Evolutionary conservation across 495 filamentous ascomycete genomes (phyloP).

Genomic region (Jackrogersella multiformis): DNA sequence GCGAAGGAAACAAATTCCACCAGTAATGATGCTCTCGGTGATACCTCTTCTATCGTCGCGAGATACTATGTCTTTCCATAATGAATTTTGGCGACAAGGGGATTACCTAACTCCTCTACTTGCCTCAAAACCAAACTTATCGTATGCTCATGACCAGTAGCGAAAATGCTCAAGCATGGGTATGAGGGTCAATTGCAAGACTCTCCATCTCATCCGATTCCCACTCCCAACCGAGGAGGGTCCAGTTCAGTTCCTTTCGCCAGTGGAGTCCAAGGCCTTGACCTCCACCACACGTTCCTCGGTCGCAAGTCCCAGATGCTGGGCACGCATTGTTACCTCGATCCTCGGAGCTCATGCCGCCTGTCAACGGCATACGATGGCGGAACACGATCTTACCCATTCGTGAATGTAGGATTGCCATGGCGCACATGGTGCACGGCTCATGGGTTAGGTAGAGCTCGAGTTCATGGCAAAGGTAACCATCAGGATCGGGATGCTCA

Average conservation of each 20-base stretch:
- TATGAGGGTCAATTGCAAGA: conserved; percentile 48
- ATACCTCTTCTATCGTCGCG: neutral
- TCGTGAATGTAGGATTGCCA: conserved; percentile 92
- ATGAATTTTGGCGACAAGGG: conserved; percentile 46
- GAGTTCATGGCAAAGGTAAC: conserved; percentile 93
- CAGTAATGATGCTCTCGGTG: conserved; percentile 4
- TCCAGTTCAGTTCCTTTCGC: conserved; percentile 95
- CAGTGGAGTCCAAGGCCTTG: conserved; percentile 87
- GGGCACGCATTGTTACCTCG: conserved; percentile 48
- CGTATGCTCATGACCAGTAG: conserved; percentile 7
- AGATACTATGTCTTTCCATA: conserved; percentile 24
- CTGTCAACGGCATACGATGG: conserved; percentile 67
- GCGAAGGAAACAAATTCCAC: conserved; percentile 4
- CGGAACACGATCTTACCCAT: conserved; percentile 86
- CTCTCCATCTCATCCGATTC: conserved; percentile 51
- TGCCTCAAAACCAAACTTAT: conserved; percentile 48
- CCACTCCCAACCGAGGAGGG: conserved; percentile 85
- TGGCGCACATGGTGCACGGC: conserved; percentile 94
- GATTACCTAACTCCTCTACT: conserved; percentile 61
- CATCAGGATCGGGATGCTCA: conserved; percentile 64
- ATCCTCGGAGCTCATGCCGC: conserved; percentile 63
- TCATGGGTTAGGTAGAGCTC: conserved; percentile 94
- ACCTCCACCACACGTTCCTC: conserved; percentile 52
- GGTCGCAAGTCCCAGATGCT: conserved; percentile 38
- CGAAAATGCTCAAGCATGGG: conserved; percentile 49